Evolutionary conservation across 202 grass and related monocot genomes (phyloP), one percentile per base, ranked within the genome.

Genomic region (Panicum hallii): DNA sequence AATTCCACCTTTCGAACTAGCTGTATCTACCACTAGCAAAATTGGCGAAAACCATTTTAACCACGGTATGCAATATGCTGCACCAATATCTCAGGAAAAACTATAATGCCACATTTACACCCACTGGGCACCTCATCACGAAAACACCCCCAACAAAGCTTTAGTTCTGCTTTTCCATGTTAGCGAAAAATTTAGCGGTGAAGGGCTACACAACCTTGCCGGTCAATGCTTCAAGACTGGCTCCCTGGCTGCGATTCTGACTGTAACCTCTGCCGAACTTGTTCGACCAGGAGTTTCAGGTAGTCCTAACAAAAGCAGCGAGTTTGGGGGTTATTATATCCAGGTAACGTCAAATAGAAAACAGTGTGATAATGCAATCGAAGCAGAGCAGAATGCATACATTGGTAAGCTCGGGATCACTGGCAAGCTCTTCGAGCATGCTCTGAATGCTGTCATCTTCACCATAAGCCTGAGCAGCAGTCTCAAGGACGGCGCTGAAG

Each of bases 401-500:
- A 83, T 91, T 82, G 45, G 82, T 81, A 50, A 99, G 90, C 68
- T 96, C 91, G 9, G 72, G 49, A 63, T 99, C 83, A 36, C 38
- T 57, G 73, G 82, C 57, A 87, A 99, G 90, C 69, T 90, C 88
- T 74, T 86, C 84, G 43, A 95, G 74, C 66, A 96, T 89, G 48
- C 80, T 73, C 14, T 64, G 53, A 26, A 94, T 87, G 58, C 68
- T 75, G 20, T 58, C 80, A n/a, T 92, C 91, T 74, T 80, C 86
- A 62, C 85, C 91, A 64, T 79, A 81, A 30, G 79, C 75, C 40
- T 85, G 80, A 41, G 79, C 66, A 45, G 90, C 82, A 83, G 86
- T 88, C 83, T 94, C 91, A 34, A 99, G 77, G 46, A 99, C 76
- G 42, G 93, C 80, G 69, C 80, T 48, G 19, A 99, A 95, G 67